Evolutionary conservation across 192 early-diverging fungal genomes (phyloP), one percentile per base, ranked within the genome.

Genomic region (Coemansia sp.): DNA sequence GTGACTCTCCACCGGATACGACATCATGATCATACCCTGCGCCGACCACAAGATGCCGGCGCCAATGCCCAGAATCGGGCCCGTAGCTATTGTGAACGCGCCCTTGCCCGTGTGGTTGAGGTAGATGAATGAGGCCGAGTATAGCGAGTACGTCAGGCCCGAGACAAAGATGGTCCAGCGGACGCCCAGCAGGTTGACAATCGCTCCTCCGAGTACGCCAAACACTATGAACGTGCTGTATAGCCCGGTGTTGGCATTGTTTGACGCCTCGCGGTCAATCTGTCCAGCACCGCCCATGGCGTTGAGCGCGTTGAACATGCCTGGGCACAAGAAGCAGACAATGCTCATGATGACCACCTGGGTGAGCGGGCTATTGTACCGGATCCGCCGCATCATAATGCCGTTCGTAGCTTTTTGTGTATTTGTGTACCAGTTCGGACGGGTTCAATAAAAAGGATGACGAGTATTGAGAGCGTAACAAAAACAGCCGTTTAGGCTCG

Each of bases 141-240:
- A 93, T 14, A 91, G 74, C 13, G 87, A 85, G 70, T 91, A 93
- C 46, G 84, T 78, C 46, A 85, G 69, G 31, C 86, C 89, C 59
- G 88, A 90, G 41, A 86, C 67, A 60, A 88, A 84, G 48, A 92
- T 86, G 44, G 87, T 83, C 77, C 84, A 78, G 37, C 87, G 84
- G 29, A 87, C 86, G 50, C 92, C 91, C n/a, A 91, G 71, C n/a
- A 91, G 86, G 78, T 91, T 93, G 64, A 90, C 86, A 31, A 92
- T 81, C 40, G 86, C 83, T 54, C 88, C 91, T 41, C 89, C 89
- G 37, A 92, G 75, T 9, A 93, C 73, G 59, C 88, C 87, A 69
- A 87, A 91, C 36, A 92, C 74, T 51, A 88, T 83, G 46, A 93
- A 91, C 50, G 86, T 87, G 37, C 87, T 74, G 68, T 89, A 89